Percentiles rank a stretch among this genome's conserved stretches.
These are phyloP conservation scores for Debaryomyces fabryi DNA, from an alignment of 1,139 yeast species.

Conservation along the genomic window DNA sequence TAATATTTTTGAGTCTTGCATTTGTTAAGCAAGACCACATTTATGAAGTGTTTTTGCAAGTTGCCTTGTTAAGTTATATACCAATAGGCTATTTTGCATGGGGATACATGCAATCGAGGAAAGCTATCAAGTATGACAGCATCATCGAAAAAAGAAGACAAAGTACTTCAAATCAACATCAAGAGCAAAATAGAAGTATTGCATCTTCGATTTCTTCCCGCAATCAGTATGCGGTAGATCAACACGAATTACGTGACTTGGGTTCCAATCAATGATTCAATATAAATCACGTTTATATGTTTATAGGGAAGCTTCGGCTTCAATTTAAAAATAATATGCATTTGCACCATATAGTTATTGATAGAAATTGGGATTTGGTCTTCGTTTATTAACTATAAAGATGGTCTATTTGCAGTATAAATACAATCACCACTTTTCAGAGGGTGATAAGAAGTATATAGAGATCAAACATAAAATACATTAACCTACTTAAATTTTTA, in stretches of 20 bases:
- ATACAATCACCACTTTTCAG: neutral
- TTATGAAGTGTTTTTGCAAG: constrained; percentile 31
- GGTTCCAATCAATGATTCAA: neutral
- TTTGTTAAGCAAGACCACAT: constrained; percentile 39
- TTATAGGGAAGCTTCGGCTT: neutral
- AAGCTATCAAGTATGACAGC: constrained; percentile 24
- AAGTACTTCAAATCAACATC: constrained; percentile 6
- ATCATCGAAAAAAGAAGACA: constrained; percentile 27
- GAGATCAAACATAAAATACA: neutral
- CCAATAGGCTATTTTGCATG: constrained; percentile 43
- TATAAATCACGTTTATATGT: neutral
- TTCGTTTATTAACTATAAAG: neutral
- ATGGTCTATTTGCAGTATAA: neutral
- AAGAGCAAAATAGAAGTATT: neutral
- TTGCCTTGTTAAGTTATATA: constrained; percentile 33
- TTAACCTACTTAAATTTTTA: constrained; percentile 25
- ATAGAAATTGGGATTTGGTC: neutral
- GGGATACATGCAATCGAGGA: constrained; percentile 31
- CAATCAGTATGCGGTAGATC: neutral
- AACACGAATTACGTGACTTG: constrained; percentile 1
- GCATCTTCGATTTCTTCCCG: constrained; percentile 2
- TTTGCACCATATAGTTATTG: neutral
- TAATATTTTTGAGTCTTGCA: constrained; percentile 53
- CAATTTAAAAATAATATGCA: neutral
- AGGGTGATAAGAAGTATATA: neutral